A percentile compares a stretch with the other conserved stretches of the same genome.
phyloP scores from a whole-genome alignment of 2,329 filamentous ascomycete genomes.

The Arachnomyces sp. region DNA sequence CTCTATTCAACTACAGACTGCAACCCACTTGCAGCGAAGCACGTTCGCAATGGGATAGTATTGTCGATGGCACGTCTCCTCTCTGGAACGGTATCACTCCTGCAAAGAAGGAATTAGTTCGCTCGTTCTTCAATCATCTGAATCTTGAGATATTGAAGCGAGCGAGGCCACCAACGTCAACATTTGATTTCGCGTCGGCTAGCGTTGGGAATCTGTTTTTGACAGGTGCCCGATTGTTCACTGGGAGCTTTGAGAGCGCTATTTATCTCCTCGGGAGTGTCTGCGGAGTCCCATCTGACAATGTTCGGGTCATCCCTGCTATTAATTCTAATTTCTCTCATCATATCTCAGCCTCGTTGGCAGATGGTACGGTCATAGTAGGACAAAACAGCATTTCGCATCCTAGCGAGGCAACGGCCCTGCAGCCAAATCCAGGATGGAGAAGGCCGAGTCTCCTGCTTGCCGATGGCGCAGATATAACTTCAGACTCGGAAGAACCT shows the following conservation, averaged over 20 bases:
- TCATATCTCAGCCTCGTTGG: conserved; percentile 79
- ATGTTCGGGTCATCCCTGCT: conserved; percentile 73
- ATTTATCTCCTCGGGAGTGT: conserved; percentile 85
- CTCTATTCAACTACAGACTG: conserved; percentile 81
- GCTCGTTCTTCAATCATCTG: conserved; percentile 67
- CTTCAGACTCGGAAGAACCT: conserved; percentile 28
- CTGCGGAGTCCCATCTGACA: conserved; percentile 66
- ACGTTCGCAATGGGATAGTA: conserved; percentile 74
- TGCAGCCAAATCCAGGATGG: conserved; percentile 22
- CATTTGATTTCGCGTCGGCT: conserved; percentile 70
- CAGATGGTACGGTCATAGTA: conserved; percentile 69
- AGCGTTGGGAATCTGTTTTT: conserved; percentile 74
- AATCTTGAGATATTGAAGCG: conserved; percentile 74
- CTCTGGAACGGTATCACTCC: conserved; percentile 67
- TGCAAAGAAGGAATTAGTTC: conserved; percentile 68
- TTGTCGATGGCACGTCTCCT: conserved; percentile 72
- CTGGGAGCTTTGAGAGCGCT: conserved; percentile 83
- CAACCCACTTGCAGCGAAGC: conserved; percentile 55
- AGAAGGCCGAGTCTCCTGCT: conserved; percentile 29
- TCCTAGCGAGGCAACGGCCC: conserved; percentile 59
- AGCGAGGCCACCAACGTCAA: conserved; percentile 58
- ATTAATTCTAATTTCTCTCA: conserved; percentile 94
- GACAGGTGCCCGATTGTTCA: conserved; percentile 80
- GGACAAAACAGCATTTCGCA: conserved; percentile 93
- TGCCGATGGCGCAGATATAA: conserved; percentile 21